A percentile compares a stretch with the other conserved stretches of the same genome.
Evolutionary conservation across 108 stramenopile genomes (phyloP).

Genomic region (Nitzschia sp.): DNA sequence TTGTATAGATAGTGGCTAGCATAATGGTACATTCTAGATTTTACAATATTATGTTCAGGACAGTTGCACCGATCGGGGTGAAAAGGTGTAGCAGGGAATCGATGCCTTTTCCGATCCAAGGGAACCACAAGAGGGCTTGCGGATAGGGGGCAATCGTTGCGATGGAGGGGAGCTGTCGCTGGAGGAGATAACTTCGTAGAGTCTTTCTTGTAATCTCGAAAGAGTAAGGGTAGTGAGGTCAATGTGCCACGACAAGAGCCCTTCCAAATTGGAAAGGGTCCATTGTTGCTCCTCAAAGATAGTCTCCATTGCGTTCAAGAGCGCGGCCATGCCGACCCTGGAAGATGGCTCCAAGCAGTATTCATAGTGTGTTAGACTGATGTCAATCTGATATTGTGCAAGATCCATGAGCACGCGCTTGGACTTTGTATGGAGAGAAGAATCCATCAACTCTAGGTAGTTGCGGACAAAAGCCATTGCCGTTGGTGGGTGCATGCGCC

Average conservation of each 20-base stretch:
- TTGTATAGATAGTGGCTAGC: too few species aligned
- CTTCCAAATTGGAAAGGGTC: background rate
- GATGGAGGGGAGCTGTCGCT: background rate
- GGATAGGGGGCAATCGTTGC: background rate
- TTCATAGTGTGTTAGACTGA: slow-evolving; percentile 37
- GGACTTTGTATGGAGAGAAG: slow-evolving; percentile 8
- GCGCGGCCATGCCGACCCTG: slow-evolving; percentile 35
- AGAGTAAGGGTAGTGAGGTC: background rate
- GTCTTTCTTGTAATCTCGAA: background rate
- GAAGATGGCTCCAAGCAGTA: slow-evolving; percentile 31
- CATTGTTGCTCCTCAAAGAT: slow-evolving; percentile 3
- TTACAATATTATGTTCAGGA: background rate
- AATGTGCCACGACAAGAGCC: background rate
- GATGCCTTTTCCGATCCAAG: background rate
- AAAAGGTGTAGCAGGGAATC: background rate
- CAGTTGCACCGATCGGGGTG: background rate
- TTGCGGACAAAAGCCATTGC: slow-evolving; percentile 19
- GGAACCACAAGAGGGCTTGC: background rate
- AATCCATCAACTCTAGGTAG: slow-evolving; percentile 13
- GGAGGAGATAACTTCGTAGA: background rate
- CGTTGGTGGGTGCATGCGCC: slow-evolving; percentile 52
- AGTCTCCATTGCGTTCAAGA: slow-evolving; percentile 45
- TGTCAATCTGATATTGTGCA: slow-evolving; percentile 38
- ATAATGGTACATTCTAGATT: too few species aligned
- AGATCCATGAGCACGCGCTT: slow-evolving; percentile 25